Conservation (phyloP, 1,139 yeast species). For the Magnusiomyces paraingens region DNA sequence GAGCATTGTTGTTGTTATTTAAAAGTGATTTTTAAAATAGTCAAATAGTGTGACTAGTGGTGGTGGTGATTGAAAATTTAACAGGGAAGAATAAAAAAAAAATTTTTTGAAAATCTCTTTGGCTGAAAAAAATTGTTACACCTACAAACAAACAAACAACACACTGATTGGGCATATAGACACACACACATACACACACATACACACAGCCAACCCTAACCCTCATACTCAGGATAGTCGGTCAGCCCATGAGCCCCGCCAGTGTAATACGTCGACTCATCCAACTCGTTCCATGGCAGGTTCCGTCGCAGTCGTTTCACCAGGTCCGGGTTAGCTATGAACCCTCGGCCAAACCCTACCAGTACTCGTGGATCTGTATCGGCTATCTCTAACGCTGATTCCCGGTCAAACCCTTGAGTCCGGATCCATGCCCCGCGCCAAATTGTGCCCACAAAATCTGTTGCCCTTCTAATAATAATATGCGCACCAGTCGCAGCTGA, state of each 20-base stretch:
- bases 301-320: slow-evolving; percentile 1
- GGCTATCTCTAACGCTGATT: slow-evolving; percentile 24
- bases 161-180: too few species aligned
- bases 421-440: slow-evolving; percentile 39
- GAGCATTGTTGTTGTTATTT: too few species aligned
- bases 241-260: slow-evolving; percentile 16
- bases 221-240: slow-evolving; percentile 5
- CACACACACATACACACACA: too few species aligned
- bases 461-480: neutral
- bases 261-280: slow-evolving; percentile 6
- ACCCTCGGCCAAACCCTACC: slow-evolving; percentile 25
- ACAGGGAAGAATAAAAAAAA: too few species aligned
- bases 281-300: slow-evolving; percentile 1
- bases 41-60: too few species aligned
- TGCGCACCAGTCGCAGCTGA: too few species aligned
- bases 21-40: too few species aligned
- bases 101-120: too few species aligned
- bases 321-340: slow-evolving; percentile 8
- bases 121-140: too few species aligned
- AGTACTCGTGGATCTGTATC: slow-evolving; percentile 35
- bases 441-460: neutral
- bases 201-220: too few species aligned
- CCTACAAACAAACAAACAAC: too few species aligned
- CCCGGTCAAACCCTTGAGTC: slow-evolving; percentile 36
- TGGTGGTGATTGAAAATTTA: too few species aligned